Evolutionary conservation across 169 alveolate species (phyloP), one percentile per base, ranked within the genome.

Genomic region (Cryptosporidium ryanae): DNA sequence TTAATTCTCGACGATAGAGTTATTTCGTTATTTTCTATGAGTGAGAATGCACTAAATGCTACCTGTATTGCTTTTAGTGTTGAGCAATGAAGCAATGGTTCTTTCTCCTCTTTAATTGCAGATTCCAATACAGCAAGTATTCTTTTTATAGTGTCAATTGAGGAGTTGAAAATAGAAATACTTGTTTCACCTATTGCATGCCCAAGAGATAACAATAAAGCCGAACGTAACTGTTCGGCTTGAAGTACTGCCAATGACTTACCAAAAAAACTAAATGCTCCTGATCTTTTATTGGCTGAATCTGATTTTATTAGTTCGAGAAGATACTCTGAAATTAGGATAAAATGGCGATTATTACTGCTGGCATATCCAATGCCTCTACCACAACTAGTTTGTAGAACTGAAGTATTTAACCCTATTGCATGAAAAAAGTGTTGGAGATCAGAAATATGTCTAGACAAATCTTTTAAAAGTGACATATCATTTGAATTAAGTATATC

Each of bases 231-330:
- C 50, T 91, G 91, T 65, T 91, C 94, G 12, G 94, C 84, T 67
- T 91, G 82, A 2, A 91, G 68, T 1, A 87, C 94, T n/a, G 84
- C 82, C 32, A 44, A 68, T 6, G 94, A 91, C 82, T 91, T 91
- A 17, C 94, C 94, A 64, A 91, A 91, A 48, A 91, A 65, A 17
- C 91, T 83, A 55, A 91, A 91, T 17, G 94, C 92, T 29, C 94
- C 82, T 55, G 76, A 82, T 57, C 91, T 82, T 59, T 66, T 91
- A 15, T 91, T 91, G 0, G 94, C 94, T 27, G 83, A 67, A 64
- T 87, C 94, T 6, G 94, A 91, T 31, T 49, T 76, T 31, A 76
- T 61, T 23, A 76, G 59, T 17, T 76, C 71, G 27, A 76, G 32
- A 10, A 76, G 64, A 29, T 76, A 76, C 64, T 76, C 87, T 27